Base-by-base conservation (phyloP, 441 rosid species). In the Flueggea neowawraea region DNA sequence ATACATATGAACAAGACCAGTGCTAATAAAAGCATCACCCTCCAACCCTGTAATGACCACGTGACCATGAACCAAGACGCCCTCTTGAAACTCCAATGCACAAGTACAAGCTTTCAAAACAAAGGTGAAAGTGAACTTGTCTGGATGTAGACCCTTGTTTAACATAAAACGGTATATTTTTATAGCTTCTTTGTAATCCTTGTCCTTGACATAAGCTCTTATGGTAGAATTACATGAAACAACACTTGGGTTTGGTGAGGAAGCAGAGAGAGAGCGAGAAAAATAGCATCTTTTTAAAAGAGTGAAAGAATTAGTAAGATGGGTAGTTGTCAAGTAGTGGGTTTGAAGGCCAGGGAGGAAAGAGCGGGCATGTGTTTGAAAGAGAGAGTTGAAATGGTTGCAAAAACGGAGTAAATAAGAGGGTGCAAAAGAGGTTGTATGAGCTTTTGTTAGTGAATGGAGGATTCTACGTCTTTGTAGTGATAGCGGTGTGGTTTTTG, bases 21-120 rank as follows among this genome's bases (percentile, higher is more conserved):
- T 84, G 67, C 87, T 84, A n/a, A 92, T 84, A 78, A 74, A 87
- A 48, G 63, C 64, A 52, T 82, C 83, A 10, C 60, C 32, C 71
- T 86, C 96, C 51, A 74, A 63, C 12, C 86, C 80, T 72, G 71
- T 76, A 12, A 58, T 59, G 0, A 60, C 39, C 53, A 82, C 60
- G 49, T 75, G 66, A 31, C 61, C 59, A 52, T 80, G 87, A 32
- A 87, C 58, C 52, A 73, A 63, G 66, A 75, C 75, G 16, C 74
- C 70, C 32, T 52, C 69, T 62, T 77, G 63, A 60, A 80, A 65
- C n/a, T 66, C 87, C 6, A 80, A 82, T 12, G 69, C 71, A 70
- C 80, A 80, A 31, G 85, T 72, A 54, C 91, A 86, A 13, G 96
- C 81, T 82, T 88, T 90, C 68, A 86, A 73, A 65, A 86, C 84